These are phyloP conservation scores for Coemansia sp. DNA, from an alignment of 192 early-diverging fungal species.

Conservation along the genomic window DNA sequence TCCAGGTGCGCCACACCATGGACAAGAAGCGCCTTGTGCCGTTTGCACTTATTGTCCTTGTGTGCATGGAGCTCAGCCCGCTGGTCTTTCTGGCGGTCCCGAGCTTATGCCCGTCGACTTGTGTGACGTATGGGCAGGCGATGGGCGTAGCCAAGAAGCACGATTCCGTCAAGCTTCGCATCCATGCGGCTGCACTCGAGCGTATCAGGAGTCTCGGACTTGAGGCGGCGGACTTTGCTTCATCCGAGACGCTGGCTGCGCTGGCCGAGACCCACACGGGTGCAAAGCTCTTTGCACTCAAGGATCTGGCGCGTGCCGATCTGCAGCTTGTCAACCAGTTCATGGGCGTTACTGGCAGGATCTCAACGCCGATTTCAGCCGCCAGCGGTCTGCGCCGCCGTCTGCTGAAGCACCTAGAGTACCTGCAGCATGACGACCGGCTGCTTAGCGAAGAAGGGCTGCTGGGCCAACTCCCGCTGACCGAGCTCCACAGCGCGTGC, in stretches of 20 bases:
- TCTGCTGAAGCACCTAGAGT: constrained; percentile 24
- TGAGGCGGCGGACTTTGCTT: constrained; percentile 15
- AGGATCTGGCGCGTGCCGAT: constrained; percentile 7
- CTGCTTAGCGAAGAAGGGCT: constrained; percentile 29
- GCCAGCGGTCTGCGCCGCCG: constrained; percentile 4
- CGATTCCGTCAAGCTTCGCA: constrained; percentile 12
- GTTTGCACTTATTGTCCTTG: constrained; percentile 37
- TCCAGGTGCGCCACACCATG: constrained; percentile 19
- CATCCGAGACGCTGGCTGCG: not conserved
- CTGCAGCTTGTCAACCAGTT: constrained; percentile 28
- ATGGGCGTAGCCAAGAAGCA: constrained; percentile 32
- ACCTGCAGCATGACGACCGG: constrained; percentile 26
- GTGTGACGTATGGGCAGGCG: constrained; percentile 33
- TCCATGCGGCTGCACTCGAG: constrained; percentile 17
- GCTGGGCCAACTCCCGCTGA: constrained; percentile 22
- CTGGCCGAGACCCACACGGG: not conserved
- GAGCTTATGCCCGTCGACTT: constrained; percentile 39
- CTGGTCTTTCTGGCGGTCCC: constrained; percentile 34
- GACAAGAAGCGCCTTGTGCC: constrained; percentile 43
- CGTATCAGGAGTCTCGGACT: constrained; percentile 25
- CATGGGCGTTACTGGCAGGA: constrained; percentile 16
- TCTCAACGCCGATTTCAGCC: not conserved
- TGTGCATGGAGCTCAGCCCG: constrained; percentile 40
- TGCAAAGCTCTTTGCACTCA: constrained; percentile 16
- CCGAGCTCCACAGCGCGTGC: constrained; percentile 43